Base-by-base conservation (phyloP, 306 rosid species). In the Dalbergia oliveri region DNA sequence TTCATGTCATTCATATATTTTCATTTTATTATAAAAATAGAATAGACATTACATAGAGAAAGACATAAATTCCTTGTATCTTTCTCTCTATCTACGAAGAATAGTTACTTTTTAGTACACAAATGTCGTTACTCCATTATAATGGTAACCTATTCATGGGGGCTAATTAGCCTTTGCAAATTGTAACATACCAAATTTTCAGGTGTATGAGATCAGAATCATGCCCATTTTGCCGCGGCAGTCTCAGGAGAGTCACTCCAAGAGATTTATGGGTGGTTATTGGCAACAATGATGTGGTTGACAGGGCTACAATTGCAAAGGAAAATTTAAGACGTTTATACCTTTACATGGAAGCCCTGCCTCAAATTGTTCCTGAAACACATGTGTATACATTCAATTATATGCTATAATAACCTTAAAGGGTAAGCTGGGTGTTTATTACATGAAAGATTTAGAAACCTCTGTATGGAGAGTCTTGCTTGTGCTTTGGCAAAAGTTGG, bases 151-250 rank as follows among this genome's bases (percentile, higher is more conserved):
- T 26, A 26, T 26, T 26, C 3, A 26, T 26, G 31, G 31, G 31
- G 31, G 31, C 31, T 26, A 26, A 26, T 26, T 26, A 26, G 31
- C 31, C 31, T 26, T 26, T 26, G 31, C 14, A 47, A 58, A 34
- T 15, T 34, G 45, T 63, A 15, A 63, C 11, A 35, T 33, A 58
- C 16, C 31, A 74, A 41, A 67, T 26, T 26, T 26, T 26, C 89
- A 93, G 96, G 96, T 85, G 86, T 49, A 50, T 76, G 4, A 83
- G 97, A 72, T 89, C 97, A n/a, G 88, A 89, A 54, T 93, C 97
- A 50, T 93, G 97, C 75, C 96, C 97, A 14, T 93, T 93, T 70
- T 93, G 94, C 73, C 89, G 97, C 0, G 83, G 87, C 59, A 86
- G 86, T 84, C 81, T 93, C 18, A 88, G 79, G 72, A 80, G 84